phyloP scores from a whole-genome alignment of 192 early-diverging fungal species.

The Coemansia sp. region DNA sequence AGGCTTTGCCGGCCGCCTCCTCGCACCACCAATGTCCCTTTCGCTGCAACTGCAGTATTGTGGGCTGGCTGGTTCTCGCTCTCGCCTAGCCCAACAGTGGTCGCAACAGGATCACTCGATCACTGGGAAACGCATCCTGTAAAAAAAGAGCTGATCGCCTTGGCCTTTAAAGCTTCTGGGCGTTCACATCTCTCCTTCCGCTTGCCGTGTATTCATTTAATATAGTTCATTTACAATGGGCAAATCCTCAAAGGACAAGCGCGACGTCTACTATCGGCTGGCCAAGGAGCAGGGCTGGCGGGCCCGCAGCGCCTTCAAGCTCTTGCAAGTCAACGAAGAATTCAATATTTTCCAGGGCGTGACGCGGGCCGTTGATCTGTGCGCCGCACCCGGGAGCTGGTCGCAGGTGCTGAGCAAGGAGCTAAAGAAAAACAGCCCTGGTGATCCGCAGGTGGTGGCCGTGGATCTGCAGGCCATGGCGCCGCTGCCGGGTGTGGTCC shows the following conservation, averaged over 20 bases:
- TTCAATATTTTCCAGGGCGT: conserved; percentile 89
- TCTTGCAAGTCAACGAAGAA: conserved; percentile 94
- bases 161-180: not conserved
- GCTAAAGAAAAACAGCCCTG: conserved; percentile 51
- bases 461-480: conserved; percentile 97
- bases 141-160: too few species aligned
- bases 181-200: not conserved
- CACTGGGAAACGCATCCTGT: too few species aligned
- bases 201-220: not conserved
- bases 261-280: conserved; percentile 93
- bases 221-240: conserved; percentile 53
- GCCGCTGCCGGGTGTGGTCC: conserved; percentile 85
- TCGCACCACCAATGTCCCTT: too few species aligned
- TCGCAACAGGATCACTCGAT: too few species aligned
- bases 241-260: conserved; percentile 87
- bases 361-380: conserved; percentile 87
- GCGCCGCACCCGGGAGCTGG: conserved; percentile 97
- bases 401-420: conserved; percentile 80
- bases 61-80: too few species aligned
- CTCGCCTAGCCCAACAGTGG: too few species aligned
- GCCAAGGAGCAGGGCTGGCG: conserved; percentile 98
- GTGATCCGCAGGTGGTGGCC: conserved; percentile 80
- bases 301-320: conserved; percentile 94
- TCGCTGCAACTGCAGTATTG: too few species aligned
- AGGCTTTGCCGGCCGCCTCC: too few species aligned